Base-by-base conservation (phyloP, 352 stramenopile species). In the Phytophthora crassamura region DNA sequence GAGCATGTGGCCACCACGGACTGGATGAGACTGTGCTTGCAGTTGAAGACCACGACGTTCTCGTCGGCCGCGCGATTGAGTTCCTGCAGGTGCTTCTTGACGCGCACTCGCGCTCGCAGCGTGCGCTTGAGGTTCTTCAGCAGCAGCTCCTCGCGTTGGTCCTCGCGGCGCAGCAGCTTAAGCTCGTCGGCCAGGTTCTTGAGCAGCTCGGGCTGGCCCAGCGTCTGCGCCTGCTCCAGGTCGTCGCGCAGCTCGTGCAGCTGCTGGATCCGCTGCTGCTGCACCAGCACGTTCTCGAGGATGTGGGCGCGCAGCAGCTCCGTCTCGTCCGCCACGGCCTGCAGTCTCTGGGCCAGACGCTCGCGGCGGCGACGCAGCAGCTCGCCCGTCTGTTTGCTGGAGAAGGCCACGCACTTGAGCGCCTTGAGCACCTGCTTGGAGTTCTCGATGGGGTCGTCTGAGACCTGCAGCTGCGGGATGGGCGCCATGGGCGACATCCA, bases 11-110 rank as follows among this genome's bases (percentile, higher is more conserved):
- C 52, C 41, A 89, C 64, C 63, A 89, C 66, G 39, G 69, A 67
- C 74, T 89, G 73, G 68, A 86, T 86, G 51, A 89, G 73, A 64
- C 77, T 80, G 60, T 89, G 72, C 70, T 87, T 89, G 59, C 63
- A 66, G 56, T 64, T 71, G 52, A 86, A 89, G 32, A 63, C 66
- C 28, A 71, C 65, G 53, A 85, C 72, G 38, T 72, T 67, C 35
- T 84, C 75, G 46, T 89, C 80, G 12, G 82, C 69, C 7, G 35
- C 38, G 7, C 48, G 34, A 48, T 82, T 76, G 41, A 82, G 77
- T 14, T 51, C 20, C 50, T 73, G 20, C 42, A 86, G 79, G 35
- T 64, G 22, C 30, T 69, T 71, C 35, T 77, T 72, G 51, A 73
- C 55, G 12, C 69, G 69, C 46, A 75, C 73, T 39, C 73, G 73